Evolutionary conservation across 2,329 filamentous ascomycete species (phyloP).

Genomic region (Coniochaeta ligniaria): DNA sequence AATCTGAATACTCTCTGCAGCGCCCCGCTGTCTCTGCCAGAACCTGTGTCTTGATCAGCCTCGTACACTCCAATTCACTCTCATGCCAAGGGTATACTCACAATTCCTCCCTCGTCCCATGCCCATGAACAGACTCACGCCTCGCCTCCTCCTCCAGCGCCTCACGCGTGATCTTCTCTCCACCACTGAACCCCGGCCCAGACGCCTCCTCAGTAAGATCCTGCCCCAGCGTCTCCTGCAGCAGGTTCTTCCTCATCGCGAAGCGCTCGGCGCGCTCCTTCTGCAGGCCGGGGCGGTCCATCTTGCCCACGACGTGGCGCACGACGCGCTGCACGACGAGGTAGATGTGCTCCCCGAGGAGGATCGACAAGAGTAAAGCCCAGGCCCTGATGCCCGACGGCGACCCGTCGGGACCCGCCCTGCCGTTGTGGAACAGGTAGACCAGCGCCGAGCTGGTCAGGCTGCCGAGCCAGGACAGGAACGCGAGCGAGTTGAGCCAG

Average conservation of each 20-base stretch:
- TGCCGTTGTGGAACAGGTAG: constrained; percentile 74
- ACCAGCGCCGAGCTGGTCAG: constrained; percentile 82
- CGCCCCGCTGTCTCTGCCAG: constrained; percentile 54
- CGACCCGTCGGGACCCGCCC: constrained; percentile 56
- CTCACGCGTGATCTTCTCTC: constrained; percentile 57
- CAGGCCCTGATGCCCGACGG: constrained; percentile 68
- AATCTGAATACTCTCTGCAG: constrained; percentile 49
- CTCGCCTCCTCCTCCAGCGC: constrained; percentile 59
- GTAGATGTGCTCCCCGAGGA: constrained; percentile 86
- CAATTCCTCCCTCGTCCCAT: constrained; percentile 43
- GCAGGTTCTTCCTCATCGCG: constrained; percentile 68
- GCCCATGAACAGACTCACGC: constrained; percentile 38
- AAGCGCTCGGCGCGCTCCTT: constrained; percentile 80
- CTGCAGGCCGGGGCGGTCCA: constrained; percentile 81
- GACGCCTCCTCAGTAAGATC: constrained; percentile 42
- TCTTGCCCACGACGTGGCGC: constrained; percentile 63
- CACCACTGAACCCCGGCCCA: constrained; percentile 38
- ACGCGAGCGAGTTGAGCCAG: constrained; percentile 78
- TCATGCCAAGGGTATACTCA: constrained; percentile 21
- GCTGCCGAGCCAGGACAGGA: constrained; percentile 90
- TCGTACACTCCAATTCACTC: neutral
- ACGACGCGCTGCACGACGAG: constrained; percentile 70
- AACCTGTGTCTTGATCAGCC: constrained; percentile 35
- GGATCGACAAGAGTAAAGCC: constrained; percentile 73
- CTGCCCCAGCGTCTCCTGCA: constrained; percentile 64